phyloP scores from a whole-genome alignment of 768 basidiomycete genomes.

The Mycena metata region DNA sequence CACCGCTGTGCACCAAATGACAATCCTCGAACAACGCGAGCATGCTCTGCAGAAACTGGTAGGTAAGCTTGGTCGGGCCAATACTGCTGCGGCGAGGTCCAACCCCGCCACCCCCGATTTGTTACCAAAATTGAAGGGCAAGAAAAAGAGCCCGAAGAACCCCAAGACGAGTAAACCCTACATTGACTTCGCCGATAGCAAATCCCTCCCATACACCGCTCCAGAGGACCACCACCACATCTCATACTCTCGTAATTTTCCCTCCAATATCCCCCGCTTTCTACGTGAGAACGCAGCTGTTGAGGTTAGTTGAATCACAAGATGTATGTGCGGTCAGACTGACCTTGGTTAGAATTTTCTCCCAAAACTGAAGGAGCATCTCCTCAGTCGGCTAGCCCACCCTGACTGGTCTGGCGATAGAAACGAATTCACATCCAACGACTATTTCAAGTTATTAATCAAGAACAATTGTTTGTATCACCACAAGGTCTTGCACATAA shows the following conservation, averaged over 20 bases:
- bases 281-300: neutral
- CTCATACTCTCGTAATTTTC: conserved; percentile 23
- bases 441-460: neutral
- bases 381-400: conserved; percentile 16
- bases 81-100: too few relatives aligned
- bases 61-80: too few relatives aligned
- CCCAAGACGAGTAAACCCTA: neutral
- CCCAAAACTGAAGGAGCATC: conserved; percentile 36
- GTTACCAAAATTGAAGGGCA: too few relatives aligned
- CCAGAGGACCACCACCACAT: conserved; percentile 36
- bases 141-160: neutral
- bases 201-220: conserved; percentile 24
- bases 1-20: conserved; percentile 41
- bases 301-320: neutral
- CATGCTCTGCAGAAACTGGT: conserved; percentile 1
- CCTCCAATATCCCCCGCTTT: conserved; percentile 13
- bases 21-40: conserved; percentile 21
- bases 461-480: conserved; percentile 38
- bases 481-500: conserved; percentile 46
- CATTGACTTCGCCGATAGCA: conserved; percentile 7
- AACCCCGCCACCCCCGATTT: neutral
- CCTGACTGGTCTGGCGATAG: conserved; percentile 28
- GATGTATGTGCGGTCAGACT: too few relatives aligned
- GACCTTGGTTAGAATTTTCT: conserved; percentile 35
- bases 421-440: conserved; percentile 6